phyloP scores from a whole-genome alignment of 2,329 filamentous ascomycete species.

The Colletotrichum magnum region DNA sequence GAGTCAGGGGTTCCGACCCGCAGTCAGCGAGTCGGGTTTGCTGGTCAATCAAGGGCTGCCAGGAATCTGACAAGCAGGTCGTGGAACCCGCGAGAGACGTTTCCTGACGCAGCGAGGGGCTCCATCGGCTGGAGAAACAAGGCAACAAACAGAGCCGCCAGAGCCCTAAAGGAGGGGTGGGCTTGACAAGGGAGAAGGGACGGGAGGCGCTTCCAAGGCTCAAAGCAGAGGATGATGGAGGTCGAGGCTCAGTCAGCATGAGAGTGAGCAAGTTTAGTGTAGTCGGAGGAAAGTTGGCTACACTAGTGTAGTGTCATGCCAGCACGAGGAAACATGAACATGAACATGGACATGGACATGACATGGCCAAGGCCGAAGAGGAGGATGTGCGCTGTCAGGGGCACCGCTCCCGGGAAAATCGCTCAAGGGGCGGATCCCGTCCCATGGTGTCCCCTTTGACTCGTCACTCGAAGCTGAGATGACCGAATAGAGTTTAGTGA shows the following conservation, averaged over 20 bases:
- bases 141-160: conserved; percentile 15
- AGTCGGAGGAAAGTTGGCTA: neutral
- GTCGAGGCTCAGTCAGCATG: no score
- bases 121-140: conserved; percentile 19
- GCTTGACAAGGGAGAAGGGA: conserved; percentile 2
- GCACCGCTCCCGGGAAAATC: conserved; percentile 25
- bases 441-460: neutral
- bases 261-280: neutral
- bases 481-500: conserved; percentile 34
- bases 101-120: conserved; percentile 7
- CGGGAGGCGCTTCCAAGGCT: neutral
- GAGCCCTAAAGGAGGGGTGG: conserved; percentile 16
- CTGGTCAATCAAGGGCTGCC: conserved; percentile 35
- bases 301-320: neutral
- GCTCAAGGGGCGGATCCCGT: conserved; percentile 26
- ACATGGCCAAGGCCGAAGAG: conserved; percentile 26
- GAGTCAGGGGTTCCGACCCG: conserved; percentile 15
- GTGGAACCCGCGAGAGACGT: conserved; percentile 29
- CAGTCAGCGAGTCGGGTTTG: conserved; percentile 19
- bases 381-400: conserved; percentile 30
- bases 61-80: conserved; percentile 35
- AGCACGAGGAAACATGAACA: conserved; percentile 16
- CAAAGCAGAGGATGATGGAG: neutral
- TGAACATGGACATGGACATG: no score
- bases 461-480: neutral